Evolutionary conservation across 192 early-diverging fungal genomes (phyloP), one percentile per base, ranked within the genome.

Genomic region (Gryganskiella cystojenkinii): DNA sequence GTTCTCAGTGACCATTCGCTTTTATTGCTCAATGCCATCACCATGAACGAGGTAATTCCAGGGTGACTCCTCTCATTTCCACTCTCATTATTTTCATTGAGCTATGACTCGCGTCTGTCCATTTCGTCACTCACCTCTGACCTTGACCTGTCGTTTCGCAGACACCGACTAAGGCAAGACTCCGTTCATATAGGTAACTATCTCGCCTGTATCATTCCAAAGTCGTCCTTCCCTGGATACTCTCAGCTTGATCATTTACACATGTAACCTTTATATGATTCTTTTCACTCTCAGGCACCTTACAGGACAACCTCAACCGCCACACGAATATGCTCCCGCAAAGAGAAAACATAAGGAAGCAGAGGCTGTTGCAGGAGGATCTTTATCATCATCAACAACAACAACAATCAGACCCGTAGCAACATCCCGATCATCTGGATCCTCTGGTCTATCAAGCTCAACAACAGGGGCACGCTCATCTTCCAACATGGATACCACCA

Each of bases 31-130:
- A 65, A 67, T 60, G 60, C 74, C 9, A 11, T 78, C 3, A 59
- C 74, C 35, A 78, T 78, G 74, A 78, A 78, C 11, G 74, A 78
- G 61, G 74, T 78, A 65, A 51, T 15, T n/a, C n/a, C n/a, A n/a
- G n/a, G n/a, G n/a, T n/a, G n/a, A n/a, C n/a, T n/a, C n/a, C n/a
- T n/a, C n/a, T n/a, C n/a, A n/a, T n/a, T n/a, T n/a, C n/a, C n/a
- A n/a, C n/a, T n/a, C n/a, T n/a, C n/a, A n/a, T n/a, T n/a, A n/a
- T n/a, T n/a, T n/a, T n/a, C n/a, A n/a, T n/a, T n/a, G n/a, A n/a
- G n/a, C n/a, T n/a, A n/a, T n/a, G n/a, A n/a, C n/a, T n/a, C n/a
- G n/a, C n/a, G n/a, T n/a, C n/a, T n/a, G n/a, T n/a, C n/a, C n/a
- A n/a, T n/a, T n/a, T n/a, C n/a, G n/a, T n/a, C n/a, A n/a, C n/a